Base-by-base conservation (phyloP, 2,329 filamentous ascomycete species). In the Paramyrothecium roridum region DNA sequence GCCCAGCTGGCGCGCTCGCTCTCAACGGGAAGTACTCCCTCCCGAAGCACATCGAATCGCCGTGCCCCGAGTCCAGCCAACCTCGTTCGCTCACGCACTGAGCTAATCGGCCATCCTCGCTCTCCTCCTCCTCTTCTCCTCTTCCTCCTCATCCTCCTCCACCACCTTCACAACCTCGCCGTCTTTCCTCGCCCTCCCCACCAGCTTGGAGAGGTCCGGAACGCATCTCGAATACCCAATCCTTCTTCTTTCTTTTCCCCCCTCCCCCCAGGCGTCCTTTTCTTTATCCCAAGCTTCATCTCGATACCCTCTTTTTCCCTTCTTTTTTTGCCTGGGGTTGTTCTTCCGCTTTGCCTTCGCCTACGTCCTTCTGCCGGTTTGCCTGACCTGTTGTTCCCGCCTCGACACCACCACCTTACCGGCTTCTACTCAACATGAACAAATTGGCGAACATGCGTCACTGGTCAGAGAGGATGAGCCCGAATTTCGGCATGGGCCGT, bases 391-490 rank as follows among this genome's bases (percentile, higher is more conserved):
- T n/a, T 26, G 33, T 50, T 51, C 45, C 47, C 50, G 40, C 58
- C 56, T 59, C 50, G 33, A 26, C 45, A 53, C 10, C 49, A 13
- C 50, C 26, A 50, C 57, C 54, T 57, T 45, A 54, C 51, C 54
- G 22, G 30, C 57, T 55, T 53, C 56, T 55, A 52, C 61, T 60
- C 80, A 85, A 67, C 69, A 88, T 88, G 85, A 87, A 88, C 77
- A 88, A 87, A 76, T 74, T 88, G 74, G 82, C 83, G 72, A 86
- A 86, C 69, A 87, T 88, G 84, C 83, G 85, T 79, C 83, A 87
- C 78, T 88, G 85, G 85, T 82, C 83, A 71, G 84, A 86, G 75
- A 81, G 84, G 79, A 87, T 87, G 81, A 85, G 81, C 68, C 84
- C 83, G 66, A 85, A 82, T 73, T 87, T 87, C 65, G 81, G 83